A percentile compares a stretch with the other conserved stretches of the same genome.
phyloP scores from a whole-genome alignment of 805 yeast species.

The Nakazawaea wyomingensis region DNA sequence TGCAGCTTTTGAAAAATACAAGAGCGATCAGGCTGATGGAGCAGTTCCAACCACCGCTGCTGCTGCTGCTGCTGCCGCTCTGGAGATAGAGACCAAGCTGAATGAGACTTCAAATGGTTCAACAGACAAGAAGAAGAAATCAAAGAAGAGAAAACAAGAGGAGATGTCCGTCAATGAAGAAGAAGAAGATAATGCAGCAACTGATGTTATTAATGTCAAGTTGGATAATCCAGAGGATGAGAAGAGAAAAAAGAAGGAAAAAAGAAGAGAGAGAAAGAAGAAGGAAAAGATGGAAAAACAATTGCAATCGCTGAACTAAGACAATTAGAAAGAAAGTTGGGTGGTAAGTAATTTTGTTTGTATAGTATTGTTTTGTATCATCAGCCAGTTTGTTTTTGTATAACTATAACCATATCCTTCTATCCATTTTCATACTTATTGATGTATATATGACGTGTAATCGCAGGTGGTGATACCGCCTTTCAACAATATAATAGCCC shows the following conservation, averaged over 20 bases:
- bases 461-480: too few species aligned
- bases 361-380: too few species aligned
- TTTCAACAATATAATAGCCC: too few species aligned
- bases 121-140: conserved; percentile 21
- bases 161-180: conserved; percentile 3
- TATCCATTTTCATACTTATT: too few species aligned
- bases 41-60: conserved; percentile 15
- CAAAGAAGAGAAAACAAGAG: conserved; percentile 33
- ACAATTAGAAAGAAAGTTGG: too few species aligned
- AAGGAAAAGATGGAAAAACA: conserved; percentile 43
- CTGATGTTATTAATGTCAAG: conserved; percentile 16
- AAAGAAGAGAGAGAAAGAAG: conserved; percentile 43
- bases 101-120: conserved; percentile 13
- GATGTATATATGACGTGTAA: too few species aligned
- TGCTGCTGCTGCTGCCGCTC: conserved; percentile 21
- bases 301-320: too few species aligned
- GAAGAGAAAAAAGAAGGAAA: conserved; percentile 13
- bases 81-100: too few species aligned
- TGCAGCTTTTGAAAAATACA: conserved; percentile 25
- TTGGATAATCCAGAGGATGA: background rate
- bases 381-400: too few species aligned
- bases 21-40: conserved; percentile 25
- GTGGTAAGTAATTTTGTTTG: background rate
- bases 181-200: conserved; percentile 21
- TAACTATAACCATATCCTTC: too few species aligned